Evolutionary conservation across 1,284 basidiomycete species (phyloP).

Genomic region (Ustilago crameri): DNA sequence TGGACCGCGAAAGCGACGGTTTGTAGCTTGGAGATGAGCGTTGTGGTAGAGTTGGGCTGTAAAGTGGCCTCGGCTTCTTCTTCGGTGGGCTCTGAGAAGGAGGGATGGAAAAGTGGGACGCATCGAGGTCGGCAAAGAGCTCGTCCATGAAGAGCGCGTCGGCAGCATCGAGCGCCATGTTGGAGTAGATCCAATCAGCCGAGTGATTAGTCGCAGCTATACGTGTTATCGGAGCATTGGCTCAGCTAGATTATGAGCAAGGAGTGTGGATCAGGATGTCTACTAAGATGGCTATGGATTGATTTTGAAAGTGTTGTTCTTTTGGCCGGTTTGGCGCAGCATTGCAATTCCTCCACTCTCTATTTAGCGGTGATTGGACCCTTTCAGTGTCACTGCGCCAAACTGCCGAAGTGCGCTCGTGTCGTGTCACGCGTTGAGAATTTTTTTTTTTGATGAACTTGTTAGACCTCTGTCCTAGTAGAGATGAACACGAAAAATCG

Average conservation of each 20-base stretch:
- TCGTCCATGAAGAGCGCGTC: slow-evolving; percentile 47
- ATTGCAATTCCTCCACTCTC: slow-evolving; percentile 5
- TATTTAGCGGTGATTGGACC: too few relatives aligned
- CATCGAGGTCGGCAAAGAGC: slow-evolving; percentile 48
- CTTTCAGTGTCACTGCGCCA: too few relatives aligned
- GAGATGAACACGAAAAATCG: too few relatives aligned
- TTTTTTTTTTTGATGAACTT: not conserved
- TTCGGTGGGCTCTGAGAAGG: slow-evolving; percentile 46
- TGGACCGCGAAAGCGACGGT: not conserved
- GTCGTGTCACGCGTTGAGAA: slow-evolving; percentile 39
- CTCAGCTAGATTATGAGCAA: too few relatives aligned
- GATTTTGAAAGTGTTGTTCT: slow-evolving; percentile 36
- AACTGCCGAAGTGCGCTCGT: slow-evolving; percentile 4
- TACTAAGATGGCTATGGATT: too few relatives aligned
- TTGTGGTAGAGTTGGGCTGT: slow-evolving; percentile 5
- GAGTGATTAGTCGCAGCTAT: not conserved
- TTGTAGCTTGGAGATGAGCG: not conserved
- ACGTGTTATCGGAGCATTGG: too few relatives aligned
- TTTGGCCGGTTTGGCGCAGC: not conserved
- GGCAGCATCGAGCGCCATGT: slow-evolving; percentile 38
- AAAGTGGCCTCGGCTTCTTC: slow-evolving; percentile 4
- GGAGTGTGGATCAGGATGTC: too few relatives aligned
- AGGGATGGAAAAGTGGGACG: slow-evolving; percentile 38
- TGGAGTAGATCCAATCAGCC: not conserved
- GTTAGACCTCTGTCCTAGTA: slow-evolving; percentile 12